Base-by-base conservation (phyloP, 177 flowering plant genomes). In the Vitis hybrid region DNA sequence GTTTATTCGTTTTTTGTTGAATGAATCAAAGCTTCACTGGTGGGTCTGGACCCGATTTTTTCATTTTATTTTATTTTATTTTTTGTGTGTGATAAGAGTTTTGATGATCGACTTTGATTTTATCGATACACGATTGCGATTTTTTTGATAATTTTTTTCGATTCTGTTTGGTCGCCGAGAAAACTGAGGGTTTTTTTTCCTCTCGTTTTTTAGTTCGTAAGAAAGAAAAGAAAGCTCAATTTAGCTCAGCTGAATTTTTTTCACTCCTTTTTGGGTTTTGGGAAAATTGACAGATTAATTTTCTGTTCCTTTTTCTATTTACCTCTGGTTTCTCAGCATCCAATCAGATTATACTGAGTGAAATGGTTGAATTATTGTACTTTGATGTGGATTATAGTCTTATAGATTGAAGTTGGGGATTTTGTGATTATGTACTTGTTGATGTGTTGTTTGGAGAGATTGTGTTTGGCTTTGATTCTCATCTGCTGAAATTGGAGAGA, bases 1-100 rank as follows among this genome's bases (percentile, higher is more conserved):
- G 32, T 11, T 48, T 72, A 21, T 71, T 12, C 5, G 11, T 73
- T 50, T 48, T 17, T 8, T 48, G 48, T 63, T 57, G 7, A 32
- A 18, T 72, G 70, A 78, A 74, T 57, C 58, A 54, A 34, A 26
- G 64, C 65, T 77, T 51, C 3, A 51, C 76, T 71, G 81, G 81
- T 80, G 77, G 71, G 76, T 70, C 2, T 64, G 8, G 48, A 39
- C 48, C 48, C 48, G 8, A 6, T 48, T 19, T 70, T 15, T 52
- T 2, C 12, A 32, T 55, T 34, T 67, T 4, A 4, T 51, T 64
- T 61, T 32, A 54, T 39, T 39, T 39, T 39, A 39, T 39, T 39
- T 39, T 39, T 8, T 6, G 48, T 39, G 8, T 39, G 9, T 39
- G 9, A 6, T 39, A 39, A 39, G 48, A 39, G 56, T 50, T 64